phyloP scores from a whole-genome alignment of 768 basidiomycete genomes.

The Pisolithus albus region DNA sequence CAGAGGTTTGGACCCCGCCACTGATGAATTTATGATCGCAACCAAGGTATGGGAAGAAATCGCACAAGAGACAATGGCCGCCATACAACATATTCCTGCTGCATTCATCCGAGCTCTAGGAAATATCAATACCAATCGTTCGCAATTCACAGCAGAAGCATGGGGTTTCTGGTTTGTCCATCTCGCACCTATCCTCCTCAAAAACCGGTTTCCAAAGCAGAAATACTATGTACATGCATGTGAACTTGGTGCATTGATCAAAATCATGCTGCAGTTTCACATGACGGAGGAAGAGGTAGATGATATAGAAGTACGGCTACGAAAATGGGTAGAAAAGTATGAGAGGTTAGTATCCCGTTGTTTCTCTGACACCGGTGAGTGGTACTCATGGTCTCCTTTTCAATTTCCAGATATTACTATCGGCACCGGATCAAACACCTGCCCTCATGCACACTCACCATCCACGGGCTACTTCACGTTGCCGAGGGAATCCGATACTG shows the following conservation, averaged over 20 bases:
- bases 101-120: slow-evolving; percentile 24
- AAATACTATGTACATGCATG: slow-evolving; percentile 13
- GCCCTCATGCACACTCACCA: too few relatives aligned
- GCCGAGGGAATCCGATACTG: too few relatives aligned
- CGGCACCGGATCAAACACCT: too few relatives aligned
- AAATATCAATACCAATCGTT: slow-evolving; percentile 25
- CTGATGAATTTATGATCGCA: slow-evolving; percentile 24
- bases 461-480: too few relatives aligned
- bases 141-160: slow-evolving; percentile 11
- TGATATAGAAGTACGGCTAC: background rate
- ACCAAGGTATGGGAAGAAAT: slow-evolving; percentile 35
- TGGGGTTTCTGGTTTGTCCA: slow-evolving; percentile 18
- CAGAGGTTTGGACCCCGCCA: slow-evolving; percentile 32
- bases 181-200: slow-evolving; percentile 13
- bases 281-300: background rate
- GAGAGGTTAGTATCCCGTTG: slow-evolving; percentile 2
- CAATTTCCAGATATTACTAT: too few relatives aligned
- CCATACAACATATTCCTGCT: slow-evolving; percentile 19
- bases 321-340: slow-evolving; percentile 4
- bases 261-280: slow-evolving; percentile 2
- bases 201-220: background rate
- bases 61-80: slow-evolving; percentile 24
- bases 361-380: background rate
- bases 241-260: slow-evolving; percentile 4
- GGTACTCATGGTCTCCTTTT: too few relatives aligned